phyloP scores from a whole-genome alignment of 495 filamentous ascomycete genomes.

The Neurospora sp. region DNA sequence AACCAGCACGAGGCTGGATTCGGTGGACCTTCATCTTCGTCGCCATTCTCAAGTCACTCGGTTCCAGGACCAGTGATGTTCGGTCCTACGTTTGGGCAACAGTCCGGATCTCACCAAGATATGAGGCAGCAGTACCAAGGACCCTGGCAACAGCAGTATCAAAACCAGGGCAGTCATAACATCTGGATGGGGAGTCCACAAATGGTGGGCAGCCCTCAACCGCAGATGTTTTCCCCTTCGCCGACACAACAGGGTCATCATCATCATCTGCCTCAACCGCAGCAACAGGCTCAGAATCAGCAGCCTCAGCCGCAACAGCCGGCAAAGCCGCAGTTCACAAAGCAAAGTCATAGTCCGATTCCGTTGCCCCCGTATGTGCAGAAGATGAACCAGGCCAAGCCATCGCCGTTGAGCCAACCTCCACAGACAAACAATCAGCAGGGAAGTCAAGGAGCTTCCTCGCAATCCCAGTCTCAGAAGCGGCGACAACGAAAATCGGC shows the following conservation, averaged over 20 bases:
- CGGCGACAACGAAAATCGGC: neutral
- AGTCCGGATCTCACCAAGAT: slow-evolving; percentile 29
- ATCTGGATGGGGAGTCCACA: slow-evolving; percentile 7
- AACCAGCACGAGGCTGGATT: neutral
- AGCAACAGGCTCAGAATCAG: slow-evolving; percentile 1
- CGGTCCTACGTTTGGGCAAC: slow-evolving; percentile 6
- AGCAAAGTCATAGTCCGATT: slow-evolving; percentile 26
- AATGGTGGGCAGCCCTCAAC: neutral
- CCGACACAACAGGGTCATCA: neutral
- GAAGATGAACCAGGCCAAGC: slow-evolving; percentile 6
- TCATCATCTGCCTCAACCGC: neutral
- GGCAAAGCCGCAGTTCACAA: slow-evolving; percentile 5
- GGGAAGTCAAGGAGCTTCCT: neutral
- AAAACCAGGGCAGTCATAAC: slow-evolving; percentile 8
- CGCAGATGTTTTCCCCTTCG: neutral
- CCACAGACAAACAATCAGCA: slow-evolving; percentile 1
- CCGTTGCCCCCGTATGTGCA: slow-evolving; percentile 22
- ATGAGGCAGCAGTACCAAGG: slow-evolving; percentile 34
- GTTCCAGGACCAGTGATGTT: slow-evolving; percentile 5
- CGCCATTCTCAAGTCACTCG: slow-evolving; percentile 1
- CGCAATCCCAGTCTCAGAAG: neutral
- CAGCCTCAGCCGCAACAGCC: neutral
- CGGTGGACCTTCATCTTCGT: neutral
- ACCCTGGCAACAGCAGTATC: slow-evolving; percentile 19
- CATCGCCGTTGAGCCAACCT: slow-evolving; percentile 7